These are phyloP conservation scores for Naganishia cerealis DNA, from an alignment of 1,284 basidiomycete species.

Conservation along the genomic window DNA sequence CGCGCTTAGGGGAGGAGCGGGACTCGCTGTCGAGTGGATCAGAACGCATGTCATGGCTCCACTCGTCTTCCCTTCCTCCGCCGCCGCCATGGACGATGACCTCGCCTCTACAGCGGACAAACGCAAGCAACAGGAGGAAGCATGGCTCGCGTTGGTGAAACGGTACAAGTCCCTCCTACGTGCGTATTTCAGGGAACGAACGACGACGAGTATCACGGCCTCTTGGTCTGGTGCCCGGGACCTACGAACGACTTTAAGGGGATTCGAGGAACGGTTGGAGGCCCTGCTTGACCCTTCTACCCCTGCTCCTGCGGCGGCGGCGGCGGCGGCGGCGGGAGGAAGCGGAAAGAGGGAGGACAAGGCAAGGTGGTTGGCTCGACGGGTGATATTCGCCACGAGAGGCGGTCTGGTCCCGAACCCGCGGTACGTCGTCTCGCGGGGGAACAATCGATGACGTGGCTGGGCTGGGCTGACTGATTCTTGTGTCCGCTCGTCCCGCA, in stretches of 20 bases:
- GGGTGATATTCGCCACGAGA: slow-evolving; percentile 63
- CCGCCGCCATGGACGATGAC: slow-evolving; percentile 62
- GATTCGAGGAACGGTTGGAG: slow-evolving; percentile 43
- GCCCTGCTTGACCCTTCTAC: slow-evolving; percentile 8
- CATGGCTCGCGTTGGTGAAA: slow-evolving; percentile 51
- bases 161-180: slow-evolving; percentile 52
- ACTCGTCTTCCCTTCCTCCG: slow-evolving; percentile 63
- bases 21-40: slow-evolving; percentile 63
- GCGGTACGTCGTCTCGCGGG: too few relatives aligned
- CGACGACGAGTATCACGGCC: slow-evolving; percentile 68
- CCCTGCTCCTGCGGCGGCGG: too few relatives aligned
- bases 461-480: too few relatives aligned
- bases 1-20: slow-evolving; percentile 71
- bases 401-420: slow-evolving; percentile 75
- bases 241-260: slow-evolving; percentile 44
- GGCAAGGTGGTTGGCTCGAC: slow-evolving; percentile 66
- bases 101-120: too few relatives aligned
- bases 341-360: slow-evolving; percentile 58
- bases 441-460: too few relatives aligned
- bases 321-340: slow-evolving; percentile 35
- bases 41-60: slow-evolving; percentile 73
- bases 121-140: slow-evolving; percentile 55
- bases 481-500: not conserved
- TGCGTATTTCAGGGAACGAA: slow-evolving; percentile 59
- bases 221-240: slow-evolving; percentile 58